phyloP scores from a whole-genome alignment of 306 rosid species.

The Gleditsia sinensis region DNA sequence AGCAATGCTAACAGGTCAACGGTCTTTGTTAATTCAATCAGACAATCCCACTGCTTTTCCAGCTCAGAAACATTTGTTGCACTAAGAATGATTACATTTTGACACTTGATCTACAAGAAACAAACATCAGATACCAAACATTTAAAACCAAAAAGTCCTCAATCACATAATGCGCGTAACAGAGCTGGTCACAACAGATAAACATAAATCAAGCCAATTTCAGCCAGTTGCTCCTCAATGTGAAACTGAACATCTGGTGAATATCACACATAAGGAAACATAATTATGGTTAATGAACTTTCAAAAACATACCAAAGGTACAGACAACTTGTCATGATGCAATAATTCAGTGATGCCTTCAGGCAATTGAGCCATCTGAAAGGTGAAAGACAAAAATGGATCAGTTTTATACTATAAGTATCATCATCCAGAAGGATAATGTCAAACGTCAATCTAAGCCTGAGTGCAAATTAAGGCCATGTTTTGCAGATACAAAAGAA shows the following conservation, averaged over 20 bases:
- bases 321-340: conserved; percentile 81
- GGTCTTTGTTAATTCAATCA: conserved; percentile 74
- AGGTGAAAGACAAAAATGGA: conserved; percentile 39
- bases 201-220: background rate
- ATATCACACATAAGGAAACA: conserved; percentile 5
- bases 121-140: conserved; percentile 7
- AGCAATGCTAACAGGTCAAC: conserved; percentile 52
- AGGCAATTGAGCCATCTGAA: conserved; percentile 98
- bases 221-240: conserved; percentile 16
- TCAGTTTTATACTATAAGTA: conserved; percentile 19
- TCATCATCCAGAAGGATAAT: conserved; percentile 13
- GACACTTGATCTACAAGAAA: conserved; percentile 85
- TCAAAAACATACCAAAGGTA: conserved; percentile 79
- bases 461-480: conserved; percentile 8
- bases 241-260: conserved; percentile 19
- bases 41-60: conserved; percentile 85
- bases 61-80: conserved; percentile 80
- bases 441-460: conserved; percentile 23
- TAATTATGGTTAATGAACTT: conserved; percentile 19
- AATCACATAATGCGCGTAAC: background rate
- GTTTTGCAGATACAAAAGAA: conserved; percentile 21
- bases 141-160: background rate
- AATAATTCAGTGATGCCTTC: conserved; percentile 96
- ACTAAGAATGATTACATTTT: conserved; percentile 68
- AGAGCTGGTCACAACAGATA: conserved; percentile 19